Evolutionary conservation across 495 filamentous ascomycete species (phyloP).

Genomic region (Hyaloscypha finlandica): DNA sequence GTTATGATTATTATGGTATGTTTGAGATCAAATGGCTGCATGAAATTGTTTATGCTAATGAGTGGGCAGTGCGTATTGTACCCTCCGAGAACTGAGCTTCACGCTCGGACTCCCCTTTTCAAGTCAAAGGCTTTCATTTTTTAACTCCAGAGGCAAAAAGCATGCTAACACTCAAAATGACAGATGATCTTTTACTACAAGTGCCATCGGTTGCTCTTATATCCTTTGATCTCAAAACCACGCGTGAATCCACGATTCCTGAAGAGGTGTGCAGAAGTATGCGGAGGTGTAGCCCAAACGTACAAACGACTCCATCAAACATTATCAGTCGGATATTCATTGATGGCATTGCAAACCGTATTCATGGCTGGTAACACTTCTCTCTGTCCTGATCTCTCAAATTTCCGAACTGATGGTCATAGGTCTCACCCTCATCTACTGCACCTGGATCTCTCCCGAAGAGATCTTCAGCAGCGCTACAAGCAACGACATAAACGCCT

Average conservation of each 20-base stretch:
- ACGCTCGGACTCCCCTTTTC: too few species aligned
- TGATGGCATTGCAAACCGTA: constrained; percentile 31
- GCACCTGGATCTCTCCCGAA: constrained; percentile 26
- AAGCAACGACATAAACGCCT: constrained; percentile 28
- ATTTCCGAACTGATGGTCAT: too few species aligned
- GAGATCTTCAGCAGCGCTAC: constrained; percentile 20
- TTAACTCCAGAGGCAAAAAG: too few species aligned
- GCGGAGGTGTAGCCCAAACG: constrained; percentile 30
- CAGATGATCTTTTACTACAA: constrained; percentile 19
- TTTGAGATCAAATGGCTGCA: background rate
- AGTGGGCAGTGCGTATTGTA: too few species aligned
- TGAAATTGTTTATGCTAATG: too few species aligned
- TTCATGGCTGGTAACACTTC: constrained; percentile 21
- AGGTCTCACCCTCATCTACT: constrained; percentile 31
- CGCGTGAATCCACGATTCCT: constrained; percentile 8
- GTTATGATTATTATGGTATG: constrained; percentile 17
- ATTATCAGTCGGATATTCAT: constrained; percentile 25
- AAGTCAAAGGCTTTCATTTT: too few species aligned
- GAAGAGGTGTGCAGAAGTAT: constrained; percentile 27
- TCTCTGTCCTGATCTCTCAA: too few species aligned
- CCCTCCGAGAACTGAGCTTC: too few species aligned
- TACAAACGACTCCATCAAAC: constrained; percentile 29
- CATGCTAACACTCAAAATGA: background rate
- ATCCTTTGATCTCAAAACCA: constrained; percentile 12
- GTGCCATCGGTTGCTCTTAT: constrained; percentile 6